A percentile compares a stretch with the other conserved stretches of the same genome.
Conservation (phyloP, 208 protist species). For the Wallacemonas collosoma region DNA sequence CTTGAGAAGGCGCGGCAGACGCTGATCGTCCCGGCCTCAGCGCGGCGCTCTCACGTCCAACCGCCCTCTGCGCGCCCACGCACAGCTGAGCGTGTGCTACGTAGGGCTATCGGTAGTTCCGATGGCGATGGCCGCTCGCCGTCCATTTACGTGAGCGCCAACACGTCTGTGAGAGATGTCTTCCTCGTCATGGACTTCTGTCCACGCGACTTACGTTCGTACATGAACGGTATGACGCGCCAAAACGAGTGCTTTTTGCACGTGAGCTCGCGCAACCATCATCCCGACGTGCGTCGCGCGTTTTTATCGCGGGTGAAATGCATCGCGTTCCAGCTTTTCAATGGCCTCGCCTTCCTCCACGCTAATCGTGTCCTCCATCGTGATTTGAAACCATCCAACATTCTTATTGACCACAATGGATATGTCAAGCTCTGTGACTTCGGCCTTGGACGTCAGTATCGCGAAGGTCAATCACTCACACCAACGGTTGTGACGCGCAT, state of each 20-base stretch:
- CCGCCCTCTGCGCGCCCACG: neutral
- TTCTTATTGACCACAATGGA: constrained; percentile 70
- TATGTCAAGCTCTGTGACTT: constrained; percentile 90
- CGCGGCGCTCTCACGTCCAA: neutral
- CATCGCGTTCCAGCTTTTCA: constrained; percentile 76
- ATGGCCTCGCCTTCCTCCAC: constrained; percentile 79
- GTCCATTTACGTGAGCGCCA: constrained; percentile 12
- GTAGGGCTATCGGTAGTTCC: neutral
- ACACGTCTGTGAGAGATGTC: constrained; percentile 42
- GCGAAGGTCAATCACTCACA: constrained; percentile 79
- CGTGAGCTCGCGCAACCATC: constrained; percentile 56
- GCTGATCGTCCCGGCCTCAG: neutral
- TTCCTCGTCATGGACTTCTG: constrained; percentile 90
- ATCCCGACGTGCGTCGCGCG: constrained; percentile 45
- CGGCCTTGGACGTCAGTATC: constrained; percentile 84
- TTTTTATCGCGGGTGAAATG: constrained; percentile 81
- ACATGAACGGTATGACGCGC: constrained; percentile 38
- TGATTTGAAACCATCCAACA: constrained; percentile 90
- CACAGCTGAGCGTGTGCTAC: neutral
- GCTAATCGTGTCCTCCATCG: constrained; percentile 83
- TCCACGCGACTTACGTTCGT: constrained; percentile 70
- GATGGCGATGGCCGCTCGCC: neutral
- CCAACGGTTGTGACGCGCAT: constrained; percentile 94
- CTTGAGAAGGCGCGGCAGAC: neutral
- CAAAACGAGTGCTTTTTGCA: constrained; percentile 49